These are phyloP conservation scores for Aspergillus latus DNA, from an alignment of 2,329 filamentous ascomycete species.

Conservation along the genomic window DNA sequence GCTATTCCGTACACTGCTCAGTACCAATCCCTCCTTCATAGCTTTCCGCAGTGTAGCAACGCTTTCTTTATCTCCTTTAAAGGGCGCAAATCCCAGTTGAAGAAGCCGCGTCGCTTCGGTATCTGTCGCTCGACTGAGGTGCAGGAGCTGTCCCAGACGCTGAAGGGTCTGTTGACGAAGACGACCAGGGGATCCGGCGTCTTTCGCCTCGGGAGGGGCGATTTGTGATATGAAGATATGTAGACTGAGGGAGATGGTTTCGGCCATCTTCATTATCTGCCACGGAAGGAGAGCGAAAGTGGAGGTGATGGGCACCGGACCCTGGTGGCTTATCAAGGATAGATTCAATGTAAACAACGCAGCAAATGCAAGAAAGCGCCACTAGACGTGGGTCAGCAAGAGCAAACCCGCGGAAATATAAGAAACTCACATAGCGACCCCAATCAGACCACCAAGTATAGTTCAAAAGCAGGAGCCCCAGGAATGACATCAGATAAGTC, in stretches of 20 bases:
- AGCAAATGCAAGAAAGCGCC: constrained; percentile 54
- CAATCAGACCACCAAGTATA: constrained; percentile 44
- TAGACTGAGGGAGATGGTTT: constrained; percentile 73
- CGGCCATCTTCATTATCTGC: constrained; percentile 73
- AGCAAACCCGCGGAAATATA: background rate
- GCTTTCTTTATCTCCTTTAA: constrained; percentile 67
- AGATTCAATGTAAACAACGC: constrained; percentile 59
- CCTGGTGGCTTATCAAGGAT: constrained; percentile 56
- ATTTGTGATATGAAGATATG: constrained; percentile 84
- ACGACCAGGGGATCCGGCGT: constrained; percentile 30
- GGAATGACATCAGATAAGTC: constrained; percentile 42
- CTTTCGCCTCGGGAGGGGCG: constrained; percentile 62
- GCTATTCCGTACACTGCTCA: constrained; percentile 78
- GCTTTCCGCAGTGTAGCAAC: constrained; percentile 65
- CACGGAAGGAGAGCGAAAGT: constrained; percentile 68
- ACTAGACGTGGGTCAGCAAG: constrained; percentile 32
- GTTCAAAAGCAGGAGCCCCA: constrained; percentile 39
- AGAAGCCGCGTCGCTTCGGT: constrained; percentile 69
- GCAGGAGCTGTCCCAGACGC: constrained; percentile 67
- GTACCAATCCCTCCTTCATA: constrained; percentile 82
- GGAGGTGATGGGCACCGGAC: constrained; percentile 40
- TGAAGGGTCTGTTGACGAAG: constrained; percentile 54
- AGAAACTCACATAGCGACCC: constrained; percentile 46
- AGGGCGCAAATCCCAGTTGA: constrained; percentile 78
- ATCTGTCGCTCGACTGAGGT: constrained; percentile 60